Base-by-base conservation (phyloP, 2,329 filamentous ascomycete species). In the Fusarium buharicum region DNA sequence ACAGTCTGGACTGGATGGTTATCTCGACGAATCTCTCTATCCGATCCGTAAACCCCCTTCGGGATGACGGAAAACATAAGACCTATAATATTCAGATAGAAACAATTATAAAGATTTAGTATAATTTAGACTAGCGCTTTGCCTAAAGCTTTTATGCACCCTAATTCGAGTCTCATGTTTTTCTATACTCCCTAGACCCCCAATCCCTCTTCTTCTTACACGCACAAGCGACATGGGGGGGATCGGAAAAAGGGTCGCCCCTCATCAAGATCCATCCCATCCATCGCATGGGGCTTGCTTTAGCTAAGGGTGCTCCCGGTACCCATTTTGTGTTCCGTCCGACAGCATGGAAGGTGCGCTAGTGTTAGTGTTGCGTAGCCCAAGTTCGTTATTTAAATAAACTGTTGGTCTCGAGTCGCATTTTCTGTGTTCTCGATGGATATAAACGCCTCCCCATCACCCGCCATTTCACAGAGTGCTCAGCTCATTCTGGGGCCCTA, bases 261-360 rank as follows among this genome's bases (percentile, higher is more conserved):
- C 17, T 38, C 16, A 41, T 40, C 37, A 16, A 24, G 37, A 39
- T 39, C 37, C 20, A 39, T 38, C 7, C 6, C 45, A 41, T 37
- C 38, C 27, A 18, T 24, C 34, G 12, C 28, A 18, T 27, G 41
- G 53, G 34, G 40, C 37, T 8, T 24, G 22, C 22, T 24, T 8
- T 24, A 24, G 22, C 22, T 24, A 34, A 54, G 46, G 36, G 48
- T 57, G 50, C 57, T 47, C 27, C 59, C 67, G 67, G 67, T 53
- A 49, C 61, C 40, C 51, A 67, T 67, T 70, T 66, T 70, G 55
- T 62, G 39, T 59, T 44, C 67, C 67, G 67, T 45, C 60, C 64
- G 64, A 64, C 52, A 50, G 16, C 52, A 14, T 14, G 4, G 6
- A 57, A 58, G 55, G 51, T 67, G 51, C 41, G 39, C 45, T 59